Base-by-base conservation (phyloP, 441 rosid genomes). In the Aquilaria agallochum region DNA sequence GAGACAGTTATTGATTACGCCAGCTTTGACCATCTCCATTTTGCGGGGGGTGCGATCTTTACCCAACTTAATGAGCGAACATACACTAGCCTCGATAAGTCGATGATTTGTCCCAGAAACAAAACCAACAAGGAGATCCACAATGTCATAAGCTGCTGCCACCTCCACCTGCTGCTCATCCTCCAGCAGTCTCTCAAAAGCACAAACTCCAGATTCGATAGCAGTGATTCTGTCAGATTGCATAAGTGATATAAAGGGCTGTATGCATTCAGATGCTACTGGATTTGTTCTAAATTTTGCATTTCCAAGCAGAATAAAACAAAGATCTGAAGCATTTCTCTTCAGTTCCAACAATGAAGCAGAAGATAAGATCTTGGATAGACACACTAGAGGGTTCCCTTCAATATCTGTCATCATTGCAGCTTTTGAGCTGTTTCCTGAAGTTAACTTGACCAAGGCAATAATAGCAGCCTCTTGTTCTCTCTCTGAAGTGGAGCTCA, bases 1-100 rank as follows among this genome's bases (percentile, higher is more conserved):
- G 46, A 94, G 90, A 70, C 97, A 90, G 60, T 78, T 80, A 67
- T 88, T 83, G 60, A 94, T 75, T 14, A 83, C 65, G 27, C 97
- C 97, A 67, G 87, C 81, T 76, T 84, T 80, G 33, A 90, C 93
- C 84, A 93, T 79, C 36, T 87, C 89, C 75, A 85, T 66, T 78
- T 93, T 93, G 59, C 73, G 72, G 0, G 77, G 90, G 13, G 85
- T 80, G 64, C 89, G 79, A 65, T 93, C 98, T 76, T 93, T 93
- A 61, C 90, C 89, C 81, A 93, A 69, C 78, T 93, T 93, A 68
- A 89, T 80, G 60, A 94, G 79, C 56, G 90, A 74, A 67, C 80
- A 85, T 62, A 94, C 68, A 64, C 95, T 83, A 55, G 85, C 90
- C 70, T 84, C 96, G 52, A 83, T 76, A 66, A 89, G 83, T 60